A percentile compares a stretch with the other conserved stretches of the same genome.
phyloP scores from a whole-genome alignment of 2,329 filamentous ascomycete species.

The Verticillium longisporum region DNA sequence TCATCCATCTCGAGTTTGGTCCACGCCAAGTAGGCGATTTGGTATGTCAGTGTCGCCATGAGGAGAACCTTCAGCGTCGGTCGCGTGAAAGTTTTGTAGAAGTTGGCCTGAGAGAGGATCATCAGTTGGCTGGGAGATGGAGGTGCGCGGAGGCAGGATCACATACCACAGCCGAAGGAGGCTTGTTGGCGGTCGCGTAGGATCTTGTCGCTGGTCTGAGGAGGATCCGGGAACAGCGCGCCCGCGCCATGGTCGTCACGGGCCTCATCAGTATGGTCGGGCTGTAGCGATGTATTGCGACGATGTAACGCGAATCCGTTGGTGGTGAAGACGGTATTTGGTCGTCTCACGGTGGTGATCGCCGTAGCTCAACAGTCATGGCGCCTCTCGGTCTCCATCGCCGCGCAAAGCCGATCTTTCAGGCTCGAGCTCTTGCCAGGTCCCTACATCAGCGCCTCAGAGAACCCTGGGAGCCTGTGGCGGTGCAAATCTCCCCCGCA shows the following conservation, averaged over 20 bases:
- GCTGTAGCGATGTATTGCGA: too few species aligned
- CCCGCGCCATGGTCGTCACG: background rate
- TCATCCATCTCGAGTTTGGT: constrained; percentile 68
- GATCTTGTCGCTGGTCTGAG: background rate
- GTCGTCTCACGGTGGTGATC: background rate
- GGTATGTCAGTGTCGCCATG: constrained; percentile 71
- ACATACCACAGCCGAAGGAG: background rate
- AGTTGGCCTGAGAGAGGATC: constrained; percentile 41
- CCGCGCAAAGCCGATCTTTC: background rate
- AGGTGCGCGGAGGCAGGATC: background rate
- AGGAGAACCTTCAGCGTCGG: constrained; percentile 70
- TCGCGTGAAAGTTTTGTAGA: constrained; percentile 69
- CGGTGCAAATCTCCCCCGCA: background rate
- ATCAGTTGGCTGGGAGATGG: background rate
- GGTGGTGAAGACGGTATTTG: background rate
- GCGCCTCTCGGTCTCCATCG: background rate
- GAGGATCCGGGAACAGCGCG: background rate
- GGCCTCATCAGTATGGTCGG: background rate
- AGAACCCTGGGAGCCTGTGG: background rate
- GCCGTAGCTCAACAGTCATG: background rate
- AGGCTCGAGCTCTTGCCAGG: background rate
- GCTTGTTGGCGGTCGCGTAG: background rate
- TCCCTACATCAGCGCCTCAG: background rate
- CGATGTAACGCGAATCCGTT: too few species aligned
- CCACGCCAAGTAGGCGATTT: constrained; percentile 71